Evolutionary conservation across 176 grass and related monocot genomes (phyloP).

Genomic region (Areca catechu): DNA sequence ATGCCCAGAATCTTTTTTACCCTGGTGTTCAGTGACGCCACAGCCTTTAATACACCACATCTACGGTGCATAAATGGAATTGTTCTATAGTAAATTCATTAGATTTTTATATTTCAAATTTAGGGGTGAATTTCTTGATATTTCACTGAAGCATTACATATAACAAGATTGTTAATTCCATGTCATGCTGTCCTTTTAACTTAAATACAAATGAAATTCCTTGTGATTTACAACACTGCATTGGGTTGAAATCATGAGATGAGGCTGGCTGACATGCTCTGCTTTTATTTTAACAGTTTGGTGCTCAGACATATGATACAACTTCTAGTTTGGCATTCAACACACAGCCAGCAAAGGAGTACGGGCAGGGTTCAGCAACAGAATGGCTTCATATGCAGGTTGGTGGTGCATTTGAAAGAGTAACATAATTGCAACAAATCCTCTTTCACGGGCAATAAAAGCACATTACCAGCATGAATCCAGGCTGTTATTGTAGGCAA

Average conservation of each 20-base stretch:
- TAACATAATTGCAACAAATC: slow-evolving; percentile 1
- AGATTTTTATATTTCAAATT: too few species aligned
- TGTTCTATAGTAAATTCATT: too few species aligned
- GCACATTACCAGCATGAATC: neutral
- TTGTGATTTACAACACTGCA: too few species aligned
- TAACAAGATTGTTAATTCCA: too few species aligned
- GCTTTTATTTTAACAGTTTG: slow-evolving; percentile 14
- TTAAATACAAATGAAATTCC: too few species aligned
- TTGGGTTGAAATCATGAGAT: neutral
- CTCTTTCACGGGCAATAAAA: neutral
- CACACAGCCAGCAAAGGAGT: slow-evolving; percentile 7
- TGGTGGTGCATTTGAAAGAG: slow-evolving; percentile 12
- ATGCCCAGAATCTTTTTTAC: too few species aligned
- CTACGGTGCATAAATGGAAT: too few species aligned
- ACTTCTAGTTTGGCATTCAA: slow-evolving; percentile 15
- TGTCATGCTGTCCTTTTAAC: too few species aligned
- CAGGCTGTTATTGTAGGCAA: neutral
- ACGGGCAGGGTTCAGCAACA: slow-evolving; percentile 7
- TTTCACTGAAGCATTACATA: too few species aligned
- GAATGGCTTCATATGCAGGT: slow-evolving; percentile 26
- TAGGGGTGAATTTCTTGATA: too few species aligned
- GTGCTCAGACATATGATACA: slow-evolving; percentile 7
- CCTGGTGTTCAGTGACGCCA: too few species aligned
- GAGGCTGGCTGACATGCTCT: neutral
- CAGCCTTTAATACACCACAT: too few species aligned